Evolutionary conservation across 176 grass and related monocot species (phyloP).

Genomic region (Cenchrus americanus): DNA sequence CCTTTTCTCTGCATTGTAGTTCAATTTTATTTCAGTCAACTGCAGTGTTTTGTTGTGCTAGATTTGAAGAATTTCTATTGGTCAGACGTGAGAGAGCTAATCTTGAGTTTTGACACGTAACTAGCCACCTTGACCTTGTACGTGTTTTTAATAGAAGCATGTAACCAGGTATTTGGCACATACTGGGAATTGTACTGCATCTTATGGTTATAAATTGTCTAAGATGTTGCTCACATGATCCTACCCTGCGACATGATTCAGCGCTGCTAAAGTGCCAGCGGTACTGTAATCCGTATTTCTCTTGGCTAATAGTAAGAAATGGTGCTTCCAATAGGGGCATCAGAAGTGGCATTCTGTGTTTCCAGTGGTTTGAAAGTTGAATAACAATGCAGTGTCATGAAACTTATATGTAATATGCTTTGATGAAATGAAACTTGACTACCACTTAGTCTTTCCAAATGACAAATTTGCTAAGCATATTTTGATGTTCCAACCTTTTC

Average conservation of each 20-base stretch:
- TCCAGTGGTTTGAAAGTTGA: background rate
- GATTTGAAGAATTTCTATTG: background rate
- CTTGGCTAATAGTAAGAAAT: conserved; percentile 3
- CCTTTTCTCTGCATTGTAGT: conserved; percentile 33
- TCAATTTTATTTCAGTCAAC: background rate
- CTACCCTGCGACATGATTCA: background rate
- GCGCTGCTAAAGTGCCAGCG: background rate
- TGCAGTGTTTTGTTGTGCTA: conserved; percentile 1
- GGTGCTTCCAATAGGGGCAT: background rate
- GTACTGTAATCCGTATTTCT: conserved; percentile 4
- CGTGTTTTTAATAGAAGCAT: background rate
- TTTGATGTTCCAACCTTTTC: background rate
- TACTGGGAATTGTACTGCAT: background rate
- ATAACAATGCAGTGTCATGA: background rate
- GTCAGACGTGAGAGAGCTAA: background rate
- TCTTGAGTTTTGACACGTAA: background rate
- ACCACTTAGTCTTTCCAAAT: background rate
- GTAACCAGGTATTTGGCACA: conserved; percentile 1
- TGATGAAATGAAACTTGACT: conserved; percentile 20
- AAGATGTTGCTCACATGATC: background rate
- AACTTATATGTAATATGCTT: background rate
- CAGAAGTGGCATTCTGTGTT: conserved; percentile 10
- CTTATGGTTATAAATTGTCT: background rate
- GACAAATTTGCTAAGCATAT: background rate
- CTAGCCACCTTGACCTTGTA: background rate